phyloP scores from a whole-genome alignment of 345 rosid species.

The Ailanthus altissimus region DNA sequence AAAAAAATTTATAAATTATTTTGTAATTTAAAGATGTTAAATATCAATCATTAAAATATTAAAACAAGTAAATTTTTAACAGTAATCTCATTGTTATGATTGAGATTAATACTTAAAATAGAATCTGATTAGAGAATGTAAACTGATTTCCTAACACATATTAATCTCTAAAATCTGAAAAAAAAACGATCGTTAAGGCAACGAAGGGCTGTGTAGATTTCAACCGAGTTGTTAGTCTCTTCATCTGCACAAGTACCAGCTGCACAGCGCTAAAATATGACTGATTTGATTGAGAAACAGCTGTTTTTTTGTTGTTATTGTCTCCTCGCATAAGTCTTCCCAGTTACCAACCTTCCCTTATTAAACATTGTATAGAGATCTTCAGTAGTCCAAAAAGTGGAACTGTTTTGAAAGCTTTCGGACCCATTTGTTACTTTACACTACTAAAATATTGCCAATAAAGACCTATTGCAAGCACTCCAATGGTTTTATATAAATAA shows the following conservation, averaged over 20 bases:
- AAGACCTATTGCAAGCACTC: background rate
- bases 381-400: background rate
- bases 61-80: no score
- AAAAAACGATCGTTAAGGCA: background rate
- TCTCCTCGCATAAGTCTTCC: slow-evolving; percentile 10
- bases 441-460: background rate
- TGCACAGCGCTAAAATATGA: background rate
- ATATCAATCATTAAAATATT: no score
- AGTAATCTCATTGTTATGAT: no score
- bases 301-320: slow-evolving; percentile 10
- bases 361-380: background rate
- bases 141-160: no score
- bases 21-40: no score
- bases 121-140: no score
- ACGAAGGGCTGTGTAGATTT: background rate
- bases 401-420: background rate
- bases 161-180: background rate
- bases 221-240: background rate
- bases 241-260: background rate
- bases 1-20: no score
- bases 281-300: background rate
- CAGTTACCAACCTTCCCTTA: background rate
- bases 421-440: background rate
- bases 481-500: background rate
- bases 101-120: no score